Base-by-base conservation (phyloP, 768 basidiomycete genomes). In the Hericium erinaceus region DNA sequence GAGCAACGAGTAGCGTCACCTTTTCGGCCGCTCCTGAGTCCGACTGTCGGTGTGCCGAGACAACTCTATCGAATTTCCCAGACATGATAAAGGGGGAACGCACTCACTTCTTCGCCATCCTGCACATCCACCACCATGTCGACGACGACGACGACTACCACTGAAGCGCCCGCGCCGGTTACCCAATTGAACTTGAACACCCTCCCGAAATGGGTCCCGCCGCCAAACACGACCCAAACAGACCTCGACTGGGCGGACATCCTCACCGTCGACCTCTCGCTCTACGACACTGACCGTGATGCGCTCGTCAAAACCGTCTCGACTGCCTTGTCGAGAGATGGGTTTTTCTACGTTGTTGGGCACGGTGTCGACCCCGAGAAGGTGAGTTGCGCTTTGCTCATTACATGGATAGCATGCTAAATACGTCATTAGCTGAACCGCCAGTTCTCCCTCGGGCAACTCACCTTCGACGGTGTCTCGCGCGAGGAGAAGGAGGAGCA, bases 311-410 rank as follows among this genome's bases (percentile, higher is more conserved):
- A 68, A 12, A 69, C 65, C 1, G 70, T 73, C 2, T 61, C 62
- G 28, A 69, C 64, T 9, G 71, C 71, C 11, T 64, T 71, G 16
- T 61, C 68, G 54, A 64, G 69, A 24, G 71, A 72, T 57, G 72
- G 70, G 9, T 73, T 73, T 57, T 72, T 73, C 58, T 72, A 73
- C 53, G 71, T 73, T 16, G 64, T 69, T 10, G 68, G 68, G 16
- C 72, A 73, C 54, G 72, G 67, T 2, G 66, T 72, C 46, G 39
- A 52, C 7, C 44, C 60, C 4, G 66, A 70, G 52, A 67, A 58
- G 38, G 70, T 69, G 55, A 48, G 52, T 38, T 4, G 6, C 37
- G 38, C 18, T 10, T 37, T 12, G 11, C 40, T 28, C 38, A 18
- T 55, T 13, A 15, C n/a, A 7, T 6, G 33, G 9, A 33, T 33